phyloP scores from a whole-genome alignment of 2,329 filamentous ascomycete genomes.

The Thielaviopsis musarum region DNA sequence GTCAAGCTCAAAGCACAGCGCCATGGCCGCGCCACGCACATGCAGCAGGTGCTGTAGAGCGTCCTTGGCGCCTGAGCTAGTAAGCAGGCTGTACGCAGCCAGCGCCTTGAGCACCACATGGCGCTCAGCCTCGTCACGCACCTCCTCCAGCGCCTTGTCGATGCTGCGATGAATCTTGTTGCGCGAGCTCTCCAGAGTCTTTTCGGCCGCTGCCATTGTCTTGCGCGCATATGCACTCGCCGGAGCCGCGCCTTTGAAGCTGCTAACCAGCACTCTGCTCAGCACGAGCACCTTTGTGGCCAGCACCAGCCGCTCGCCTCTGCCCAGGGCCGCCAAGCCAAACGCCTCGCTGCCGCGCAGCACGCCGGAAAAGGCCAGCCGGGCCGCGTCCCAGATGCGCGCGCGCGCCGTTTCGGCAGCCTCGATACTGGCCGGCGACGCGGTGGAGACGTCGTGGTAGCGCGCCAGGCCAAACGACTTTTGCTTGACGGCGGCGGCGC shows the following conservation, averaged over 20 bases:
- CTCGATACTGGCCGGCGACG: constrained; percentile 15
- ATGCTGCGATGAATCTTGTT: constrained; percentile 49
- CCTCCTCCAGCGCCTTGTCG: constrained; percentile 49
- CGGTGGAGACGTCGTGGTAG: constrained; percentile 22
- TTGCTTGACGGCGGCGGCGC: constrained; percentile 49
- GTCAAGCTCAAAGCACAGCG: constrained; percentile 36
- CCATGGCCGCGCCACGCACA: constrained; percentile 53
- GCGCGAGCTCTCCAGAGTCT: constrained; percentile 44
- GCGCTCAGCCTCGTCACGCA: constrained; percentile 30
- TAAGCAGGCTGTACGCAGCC: constrained; percentile 66
- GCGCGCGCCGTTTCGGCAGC: constrained; percentile 25
- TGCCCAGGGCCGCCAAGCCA: constrained; percentile 17
- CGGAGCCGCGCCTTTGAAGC: constrained; percentile 35
- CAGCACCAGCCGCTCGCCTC: constrained; percentile 35
- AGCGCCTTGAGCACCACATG: constrained; percentile 53
- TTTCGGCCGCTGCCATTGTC: constrained; percentile 43
- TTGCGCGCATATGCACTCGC: constrained; percentile 19
- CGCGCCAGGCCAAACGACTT: constrained; percentile 42
- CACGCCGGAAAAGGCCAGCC: constrained; percentile 30
- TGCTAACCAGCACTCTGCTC: constrained; percentile 57
- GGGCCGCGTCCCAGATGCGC: constrained; percentile 35
- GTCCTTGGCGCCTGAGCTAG: constrained; percentile 63
- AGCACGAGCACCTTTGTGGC: constrained; percentile 61
- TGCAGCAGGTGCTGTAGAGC: constrained; percentile 64
- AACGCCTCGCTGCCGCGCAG: constrained; percentile 24